These are phyloP conservation scores for Diaporthe citriasiana DNA, from an alignment of 2,329 filamentous ascomycete species.

Conservation along the genomic window DNA sequence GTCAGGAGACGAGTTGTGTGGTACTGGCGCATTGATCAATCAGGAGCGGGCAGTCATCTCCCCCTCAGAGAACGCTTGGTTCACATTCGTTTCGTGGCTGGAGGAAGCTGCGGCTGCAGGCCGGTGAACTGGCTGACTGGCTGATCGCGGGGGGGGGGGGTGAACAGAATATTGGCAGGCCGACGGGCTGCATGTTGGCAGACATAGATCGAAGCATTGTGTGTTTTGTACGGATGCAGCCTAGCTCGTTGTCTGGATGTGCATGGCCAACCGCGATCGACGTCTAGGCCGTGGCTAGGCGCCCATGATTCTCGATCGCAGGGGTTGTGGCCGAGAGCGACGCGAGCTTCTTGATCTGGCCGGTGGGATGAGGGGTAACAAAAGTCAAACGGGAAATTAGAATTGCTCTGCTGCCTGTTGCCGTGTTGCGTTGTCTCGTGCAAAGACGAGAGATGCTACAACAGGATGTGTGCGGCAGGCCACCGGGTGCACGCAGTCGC, in stretches of 20 bases:
- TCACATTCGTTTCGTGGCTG: slow-evolving; percentile 15
- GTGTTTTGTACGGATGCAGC: not conserved
- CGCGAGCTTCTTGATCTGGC: too few species aligned
- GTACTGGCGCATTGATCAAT: slow-evolving; percentile 25
- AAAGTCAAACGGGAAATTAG: slow-evolving; percentile 24
- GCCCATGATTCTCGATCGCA: slow-evolving; percentile 5
- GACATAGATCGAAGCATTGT: not conserved
- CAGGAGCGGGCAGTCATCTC: slow-evolving; percentile 8
- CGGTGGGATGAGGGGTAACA: slow-evolving; percentile 11
- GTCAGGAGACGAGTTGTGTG: slow-evolving; percentile 8
- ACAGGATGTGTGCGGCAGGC: not conserved
- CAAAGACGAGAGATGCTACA: not conserved
- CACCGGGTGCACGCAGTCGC: not conserved
- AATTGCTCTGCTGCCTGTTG: not conserved
- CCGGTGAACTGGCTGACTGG: slow-evolving; percentile 17
- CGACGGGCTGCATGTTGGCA: too few species aligned
- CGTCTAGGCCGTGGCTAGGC: not conserved
- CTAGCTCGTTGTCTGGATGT: not conserved
- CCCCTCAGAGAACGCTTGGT: not conserved
- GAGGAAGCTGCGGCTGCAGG: not conserved
- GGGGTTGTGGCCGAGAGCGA: slow-evolving; percentile 13
- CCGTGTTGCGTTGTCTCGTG: not conserved
- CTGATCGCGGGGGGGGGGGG: too few species aligned
- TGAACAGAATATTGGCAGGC: too few species aligned
- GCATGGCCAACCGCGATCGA: slow-evolving; percentile 9